Evolutionary conservation across 2,329 filamentous ascomycete species (phyloP), one percentile per base, ranked within the genome.

Genomic region (Phyllosticta citriasiana): DNA sequence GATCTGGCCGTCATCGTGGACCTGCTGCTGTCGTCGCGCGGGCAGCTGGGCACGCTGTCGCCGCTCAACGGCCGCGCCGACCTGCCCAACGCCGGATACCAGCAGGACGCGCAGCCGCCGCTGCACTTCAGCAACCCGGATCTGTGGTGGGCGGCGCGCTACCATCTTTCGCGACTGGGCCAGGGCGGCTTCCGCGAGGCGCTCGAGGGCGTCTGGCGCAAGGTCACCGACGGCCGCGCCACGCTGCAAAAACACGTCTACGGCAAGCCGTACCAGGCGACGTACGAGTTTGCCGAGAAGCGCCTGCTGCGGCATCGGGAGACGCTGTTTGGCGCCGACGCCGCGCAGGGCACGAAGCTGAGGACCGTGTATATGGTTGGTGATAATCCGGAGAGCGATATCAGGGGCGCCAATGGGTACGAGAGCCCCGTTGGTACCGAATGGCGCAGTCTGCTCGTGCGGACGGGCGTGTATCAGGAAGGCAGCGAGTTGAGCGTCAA

Each of bases 111-210:
- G 1, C 92, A 96, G 72, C 91, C 94, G 0, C 79, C 79, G 19
- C 76, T 97, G 6, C 96, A 88, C 78, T 96, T 95, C 73, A 92
- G 87, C 54, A 97, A 97, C 73, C 85, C 89, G 1, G 94, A 99
- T 74, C 78, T 97, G 3, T 82, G 91, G 69, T 99, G 92, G 92
- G 88, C 91, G 57, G 88, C 91, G 0, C 84, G 83, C 35, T 93
- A 96, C 73, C 89, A 88, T 63, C 82, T 93, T 57, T 90, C 93
- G 30, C 87, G 94, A 4, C 83, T 97, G 52, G 94, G 93, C 0
- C 94, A 97, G 73, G 94, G 94, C 19, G 91, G 89, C 0, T 97
- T 97, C 74, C 84, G 89, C 64, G 88, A 88, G 53, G 89, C 91
- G 0, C 76, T 97, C 16, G 83, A 86, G 65, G 92, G 91, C 0